Evolutionary conservation across 2,329 filamentous ascomycete genomes (phyloP).

Genomic region (Sporothrix pallida): DNA sequence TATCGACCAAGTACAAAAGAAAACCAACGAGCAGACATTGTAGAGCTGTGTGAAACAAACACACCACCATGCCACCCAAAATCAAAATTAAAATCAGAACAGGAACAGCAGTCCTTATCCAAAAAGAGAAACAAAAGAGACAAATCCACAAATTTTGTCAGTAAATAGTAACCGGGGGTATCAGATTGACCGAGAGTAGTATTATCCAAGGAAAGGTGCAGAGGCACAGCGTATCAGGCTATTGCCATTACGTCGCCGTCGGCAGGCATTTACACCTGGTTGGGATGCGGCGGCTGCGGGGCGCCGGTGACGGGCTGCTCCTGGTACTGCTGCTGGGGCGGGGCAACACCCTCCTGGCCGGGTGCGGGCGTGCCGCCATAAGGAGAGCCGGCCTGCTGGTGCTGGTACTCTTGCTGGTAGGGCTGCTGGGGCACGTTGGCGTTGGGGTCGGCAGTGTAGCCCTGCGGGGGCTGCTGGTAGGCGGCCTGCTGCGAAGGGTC

Average conservation of each 20-base stretch:
- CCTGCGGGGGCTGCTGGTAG: background rate
- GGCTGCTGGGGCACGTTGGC: conserved; percentile 18
- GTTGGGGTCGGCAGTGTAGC: background rate
- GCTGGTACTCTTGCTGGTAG: conserved; percentile 19
- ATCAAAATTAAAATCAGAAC: conserved; percentile 40
- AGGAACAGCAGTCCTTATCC: background rate
- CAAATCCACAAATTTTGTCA: background rate
- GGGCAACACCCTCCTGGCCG: background rate
- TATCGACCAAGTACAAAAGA: conserved; percentile 14
- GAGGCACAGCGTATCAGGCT: background rate
- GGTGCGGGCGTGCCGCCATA: background rate
- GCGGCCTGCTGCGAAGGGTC: background rate
- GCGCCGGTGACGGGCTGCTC: conserved; percentile 20
- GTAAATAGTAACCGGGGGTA: background rate
- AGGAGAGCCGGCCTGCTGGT: background rate
- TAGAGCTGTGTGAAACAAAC: background rate
- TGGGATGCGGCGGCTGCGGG: conserved; percentile 44
- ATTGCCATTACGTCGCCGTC: too few relatives aligned
- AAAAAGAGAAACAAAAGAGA: too few relatives aligned
- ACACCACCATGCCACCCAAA: background rate
- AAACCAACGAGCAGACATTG: background rate
- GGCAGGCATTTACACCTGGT: background rate
- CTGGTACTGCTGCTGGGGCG: conserved; percentile 21
- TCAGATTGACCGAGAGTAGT: conserved; percentile 7
- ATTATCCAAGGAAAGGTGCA: background rate